Base-by-base conservation (phyloP, 176 grass and related monocot species). In the Aegilops tauschii region DNA sequence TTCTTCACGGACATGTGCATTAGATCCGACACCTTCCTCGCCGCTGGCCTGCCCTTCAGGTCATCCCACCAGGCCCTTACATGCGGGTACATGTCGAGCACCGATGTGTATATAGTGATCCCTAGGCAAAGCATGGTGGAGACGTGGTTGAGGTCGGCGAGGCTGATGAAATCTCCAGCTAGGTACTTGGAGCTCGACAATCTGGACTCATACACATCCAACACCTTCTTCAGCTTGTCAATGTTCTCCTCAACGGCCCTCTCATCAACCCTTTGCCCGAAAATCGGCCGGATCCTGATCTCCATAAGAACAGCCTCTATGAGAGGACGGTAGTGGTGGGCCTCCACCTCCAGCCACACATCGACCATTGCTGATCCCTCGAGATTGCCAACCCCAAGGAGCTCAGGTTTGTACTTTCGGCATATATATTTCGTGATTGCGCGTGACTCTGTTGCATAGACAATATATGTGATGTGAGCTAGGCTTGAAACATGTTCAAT, bases 301-400 rank as follows among this genome's bases (percentile, higher is more conserved):
- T 74, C 71, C 40, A 74, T 74, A 9, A 47, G 40, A 47, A 74
- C 28, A 74, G 21, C 71, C 14, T 74, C 71, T 25, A 47, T 74
- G 8, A 47, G 45, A 5, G 83, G 69, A 6, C 67, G 29, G 34
- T 77, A 82, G 9, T 86, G 84, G 5, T 86, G 84, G 21, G 88
- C 71, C 21, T 83, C 88, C 21, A 78, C 88, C 40, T 86, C 88
- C 30, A 69, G 1, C 88, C 88, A 90, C 1, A 82, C 67, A 64
- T 90, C 79, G 0, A 86, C 79, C 70, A 71, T 50, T 2, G 88
- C 83, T 2, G 79, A 17, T 9, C 4, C 9, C 6, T 39, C 9
- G 5, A 65, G 8, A 31, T 36, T 12, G 13, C 73, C 72, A 12
- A 29, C 50, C 36, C 27, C 13, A 1, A 50, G 45, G 21, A 44